A percentile compares a stretch with the other conserved stretches of the same genome.
phyloP scores from a whole-genome alignment of 2,329 filamentous ascomycete genomes.

The Seiridium cupressi region DNA sequence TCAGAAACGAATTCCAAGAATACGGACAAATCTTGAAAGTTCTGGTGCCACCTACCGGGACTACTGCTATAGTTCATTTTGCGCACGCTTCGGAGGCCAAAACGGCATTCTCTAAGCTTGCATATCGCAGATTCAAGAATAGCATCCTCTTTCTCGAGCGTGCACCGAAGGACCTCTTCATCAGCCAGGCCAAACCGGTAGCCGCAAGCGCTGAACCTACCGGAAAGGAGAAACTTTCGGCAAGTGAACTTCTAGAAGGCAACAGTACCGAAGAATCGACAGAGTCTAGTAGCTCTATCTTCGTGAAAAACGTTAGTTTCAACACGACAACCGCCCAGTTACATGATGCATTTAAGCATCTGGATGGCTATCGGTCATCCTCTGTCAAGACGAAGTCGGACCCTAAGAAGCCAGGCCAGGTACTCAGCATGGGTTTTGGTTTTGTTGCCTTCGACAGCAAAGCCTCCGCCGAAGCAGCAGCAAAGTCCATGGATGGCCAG shows the following conservation, averaged over 20 bases:
- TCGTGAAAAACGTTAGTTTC: conserved; percentile 93
- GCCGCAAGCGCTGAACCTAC: conserved; percentile 27
- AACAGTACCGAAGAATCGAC: conserved; percentile 50
- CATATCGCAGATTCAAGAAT: conserved; percentile 88
- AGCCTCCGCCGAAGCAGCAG: conserved; percentile 74
- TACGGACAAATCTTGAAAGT: conserved; percentile 79
- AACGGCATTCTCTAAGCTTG: conserved; percentile 78
- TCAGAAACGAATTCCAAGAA: conserved; percentile 79
- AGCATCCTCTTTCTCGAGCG: conserved; percentile 92
- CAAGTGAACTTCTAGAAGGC: conserved; percentile 65
- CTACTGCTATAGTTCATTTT: conserved; percentile 92
- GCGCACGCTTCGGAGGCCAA: conserved; percentile 75
- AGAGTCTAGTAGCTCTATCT: conserved; percentile 73
- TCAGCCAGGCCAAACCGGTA: conserved; percentile 27
- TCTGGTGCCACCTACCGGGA: conserved; percentile 88
- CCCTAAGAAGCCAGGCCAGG: conserved; percentile 83
- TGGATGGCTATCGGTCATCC: conserved; percentile 87
- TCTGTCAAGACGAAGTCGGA: conserved; percentile 91
- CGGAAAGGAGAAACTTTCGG: conserved; percentile 61
- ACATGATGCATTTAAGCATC: conserved; percentile 71
- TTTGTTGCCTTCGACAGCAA: conserved; percentile 87
- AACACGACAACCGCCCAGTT: conserved; percentile 76
- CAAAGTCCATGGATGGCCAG: conserved; percentile 83
- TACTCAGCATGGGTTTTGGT: conserved; percentile 95
- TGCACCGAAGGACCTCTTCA: conserved; percentile 80